Evolutionary conservation across 1,284 basidiomycete genomes (phyloP).

Genomic region (Rhizoctonia solani): DNA sequence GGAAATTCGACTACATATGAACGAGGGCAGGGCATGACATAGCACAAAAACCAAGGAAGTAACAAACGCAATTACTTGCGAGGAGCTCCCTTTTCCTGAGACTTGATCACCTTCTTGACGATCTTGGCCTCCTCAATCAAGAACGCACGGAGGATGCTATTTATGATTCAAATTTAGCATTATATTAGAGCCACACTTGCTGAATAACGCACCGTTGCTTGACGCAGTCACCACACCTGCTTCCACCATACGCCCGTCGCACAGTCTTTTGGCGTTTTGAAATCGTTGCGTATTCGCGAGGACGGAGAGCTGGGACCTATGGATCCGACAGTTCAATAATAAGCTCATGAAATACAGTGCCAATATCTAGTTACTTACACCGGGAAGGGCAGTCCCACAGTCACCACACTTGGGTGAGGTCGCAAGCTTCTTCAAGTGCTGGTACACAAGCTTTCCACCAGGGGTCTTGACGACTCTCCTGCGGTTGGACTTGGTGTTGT

Average conservation of each 20-base stretch:
- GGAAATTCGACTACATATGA: constrained; percentile 31
- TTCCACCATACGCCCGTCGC: constrained; percentile 91
- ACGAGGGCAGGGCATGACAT: constrained; percentile 30
- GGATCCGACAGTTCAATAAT: neutral
- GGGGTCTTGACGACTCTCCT: constrained; percentile 93
- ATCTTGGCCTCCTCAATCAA: constrained; percentile 99
- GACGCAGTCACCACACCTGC: constrained; percentile 90
- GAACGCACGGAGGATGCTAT: constrained; percentile 96
- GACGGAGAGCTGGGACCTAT: constrained; percentile 89
- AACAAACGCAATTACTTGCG: constrained; percentile 29
- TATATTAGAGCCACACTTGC: neutral
- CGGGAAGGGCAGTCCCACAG: constrained; percentile 88
- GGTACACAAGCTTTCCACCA: constrained; percentile 89
- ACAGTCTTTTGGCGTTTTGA: constrained; percentile 97
- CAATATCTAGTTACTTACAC: constrained; percentile 63
- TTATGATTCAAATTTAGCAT: constrained; percentile 23
- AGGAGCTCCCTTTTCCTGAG: constrained; percentile 57
- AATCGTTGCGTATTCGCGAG: constrained; percentile 88
- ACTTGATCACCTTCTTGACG: constrained; percentile 99
- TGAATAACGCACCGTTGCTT: constrained; percentile 74
- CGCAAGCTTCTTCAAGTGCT: constrained; percentile 85
- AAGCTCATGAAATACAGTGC: neutral
- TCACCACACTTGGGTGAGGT: constrained; percentile 96
- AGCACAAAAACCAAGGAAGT: constrained; percentile 19
- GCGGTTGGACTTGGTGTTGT: constrained; percentile 98